These are phyloP conservation scores for Fragaria nilgerrensis DNA, from an alignment of 306 rosid species.

Conservation along the genomic window DNA sequence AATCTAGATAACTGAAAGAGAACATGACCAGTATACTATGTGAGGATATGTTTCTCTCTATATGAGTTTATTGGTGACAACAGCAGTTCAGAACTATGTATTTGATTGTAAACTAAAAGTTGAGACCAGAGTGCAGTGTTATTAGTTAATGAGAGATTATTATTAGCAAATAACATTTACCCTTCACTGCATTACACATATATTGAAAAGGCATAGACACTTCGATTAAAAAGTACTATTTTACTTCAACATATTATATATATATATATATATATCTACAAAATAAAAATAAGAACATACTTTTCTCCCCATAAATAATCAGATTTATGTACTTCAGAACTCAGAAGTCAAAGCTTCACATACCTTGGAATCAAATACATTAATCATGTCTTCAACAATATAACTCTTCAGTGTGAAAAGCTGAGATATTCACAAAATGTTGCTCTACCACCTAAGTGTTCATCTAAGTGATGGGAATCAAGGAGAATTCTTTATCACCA, in stretches of 20 bases:
- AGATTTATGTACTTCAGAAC: constrained; percentile 30
- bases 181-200: not conserved
- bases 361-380: constrained; percentile 41
- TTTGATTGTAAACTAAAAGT: not conserved
- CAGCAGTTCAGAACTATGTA: not conserved
- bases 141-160: not conserved
- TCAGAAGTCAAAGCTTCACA: constrained; percentile 28
- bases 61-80: not conserved
- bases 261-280: constrained; percentile 21
- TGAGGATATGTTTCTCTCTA: no score
- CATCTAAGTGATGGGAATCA: constrained; percentile 26
- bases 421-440: constrained; percentile 43
- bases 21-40: not conserved
- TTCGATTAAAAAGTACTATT: not conserved
- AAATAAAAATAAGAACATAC: not conserved
- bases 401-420: constrained; percentile 35
- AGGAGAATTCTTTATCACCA: constrained; percentile 36
- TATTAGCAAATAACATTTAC: not conserved
- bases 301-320: constrained; percentile 25
- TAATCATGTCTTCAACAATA: constrained; percentile 34
- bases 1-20: not conserved
- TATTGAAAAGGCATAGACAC: not conserved
- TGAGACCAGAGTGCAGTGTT: not conserved
- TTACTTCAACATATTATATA: constrained; percentile 13
- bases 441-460: constrained; percentile 23